These are phyloP conservation scores for Scolecobasidium constrictum DNA, from an alignment of 2,329 filamentous ascomycete species.

Conservation along the genomic window DNA sequence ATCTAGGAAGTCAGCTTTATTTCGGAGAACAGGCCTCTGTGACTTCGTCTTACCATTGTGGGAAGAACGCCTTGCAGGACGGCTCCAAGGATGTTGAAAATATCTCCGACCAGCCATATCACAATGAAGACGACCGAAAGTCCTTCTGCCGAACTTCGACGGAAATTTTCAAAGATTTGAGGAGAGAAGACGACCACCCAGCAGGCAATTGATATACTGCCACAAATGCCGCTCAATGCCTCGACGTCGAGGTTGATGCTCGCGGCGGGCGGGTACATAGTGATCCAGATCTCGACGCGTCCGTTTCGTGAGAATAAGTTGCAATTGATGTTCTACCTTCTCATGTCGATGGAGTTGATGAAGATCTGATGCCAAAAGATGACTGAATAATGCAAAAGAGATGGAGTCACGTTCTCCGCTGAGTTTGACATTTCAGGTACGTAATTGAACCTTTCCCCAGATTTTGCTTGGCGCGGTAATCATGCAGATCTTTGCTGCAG, in stretches of 20 bases:
- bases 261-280: constrained; percentile 43
- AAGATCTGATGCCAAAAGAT: no score
- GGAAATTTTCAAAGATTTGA: constrained; percentile 93
- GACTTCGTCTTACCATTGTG: constrained; percentile 58
- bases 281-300: no score
- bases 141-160: constrained; percentile 71
- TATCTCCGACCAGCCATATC: constrained; percentile 86
- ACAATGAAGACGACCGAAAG: constrained; percentile 86
- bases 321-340: no score
- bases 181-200: constrained; percentile 98
- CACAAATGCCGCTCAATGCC: constrained; percentile 85
- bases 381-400: no score
- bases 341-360: no score
- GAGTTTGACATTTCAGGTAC: no score
- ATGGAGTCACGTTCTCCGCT: no score
- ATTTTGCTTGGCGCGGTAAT: no score
- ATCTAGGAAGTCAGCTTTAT: constrained; percentile 35
- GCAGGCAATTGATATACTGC: constrained; percentile 91
- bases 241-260: constrained; percentile 68
- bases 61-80: constrained; percentile 84
- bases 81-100: constrained; percentile 93
- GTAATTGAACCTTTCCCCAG: no score
- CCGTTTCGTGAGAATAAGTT: no score
- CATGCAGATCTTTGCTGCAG: no score
- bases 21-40: neutral